These are phyloP conservation scores for Penicillium sp. DNA, from an alignment of 2,329 filamentous ascomycete species.

Conservation along the genomic window DNA sequence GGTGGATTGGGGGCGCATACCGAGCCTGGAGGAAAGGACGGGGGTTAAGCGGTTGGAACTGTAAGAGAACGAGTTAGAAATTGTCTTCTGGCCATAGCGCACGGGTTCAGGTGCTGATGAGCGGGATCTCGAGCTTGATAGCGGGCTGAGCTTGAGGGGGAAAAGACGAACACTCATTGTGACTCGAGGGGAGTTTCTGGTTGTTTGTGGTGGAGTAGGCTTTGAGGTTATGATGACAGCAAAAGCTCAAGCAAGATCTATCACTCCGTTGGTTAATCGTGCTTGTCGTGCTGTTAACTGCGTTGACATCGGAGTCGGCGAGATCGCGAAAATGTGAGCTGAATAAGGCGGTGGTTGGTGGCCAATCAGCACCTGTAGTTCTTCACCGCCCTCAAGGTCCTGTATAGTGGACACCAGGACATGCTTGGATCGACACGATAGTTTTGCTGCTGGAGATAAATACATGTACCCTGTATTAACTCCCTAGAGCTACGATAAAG, in stretches of 20 bases:
- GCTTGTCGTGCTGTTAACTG: conserved; percentile 13
- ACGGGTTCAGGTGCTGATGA: not conserved
- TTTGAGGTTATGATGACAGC: not conserved
- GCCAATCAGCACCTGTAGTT: not conserved
- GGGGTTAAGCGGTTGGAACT: conserved; percentile 94
- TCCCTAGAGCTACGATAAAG: not conserved
- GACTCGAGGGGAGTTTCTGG: not conserved
- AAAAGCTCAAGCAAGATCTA: not conserved
- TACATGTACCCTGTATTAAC: not conserved
- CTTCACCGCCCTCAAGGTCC: conserved; percentile 26
- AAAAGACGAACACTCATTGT: conserved; percentile 35
- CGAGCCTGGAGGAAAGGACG: conserved; percentile 93
- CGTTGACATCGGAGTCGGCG: conserved; percentile 15
- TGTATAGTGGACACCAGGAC: not conserved
- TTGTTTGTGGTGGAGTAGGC: not conserved
- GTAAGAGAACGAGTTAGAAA: conserved; percentile 8
- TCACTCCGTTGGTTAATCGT: conserved; percentile 9
- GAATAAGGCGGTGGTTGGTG: conserved; percentile 13
- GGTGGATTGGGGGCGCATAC: conserved; percentile 51
- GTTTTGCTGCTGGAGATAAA: not conserved
- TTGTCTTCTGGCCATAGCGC: not conserved
- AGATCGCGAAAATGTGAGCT: conserved; percentile 37
- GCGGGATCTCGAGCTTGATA: conserved; percentile 9
- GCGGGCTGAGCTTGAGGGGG: conserved; percentile 1
- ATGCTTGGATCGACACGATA: not conserved